Base-by-base conservation (phyloP, 1,284 basidiomycete species). In the Volvariella volvacea region DNA sequence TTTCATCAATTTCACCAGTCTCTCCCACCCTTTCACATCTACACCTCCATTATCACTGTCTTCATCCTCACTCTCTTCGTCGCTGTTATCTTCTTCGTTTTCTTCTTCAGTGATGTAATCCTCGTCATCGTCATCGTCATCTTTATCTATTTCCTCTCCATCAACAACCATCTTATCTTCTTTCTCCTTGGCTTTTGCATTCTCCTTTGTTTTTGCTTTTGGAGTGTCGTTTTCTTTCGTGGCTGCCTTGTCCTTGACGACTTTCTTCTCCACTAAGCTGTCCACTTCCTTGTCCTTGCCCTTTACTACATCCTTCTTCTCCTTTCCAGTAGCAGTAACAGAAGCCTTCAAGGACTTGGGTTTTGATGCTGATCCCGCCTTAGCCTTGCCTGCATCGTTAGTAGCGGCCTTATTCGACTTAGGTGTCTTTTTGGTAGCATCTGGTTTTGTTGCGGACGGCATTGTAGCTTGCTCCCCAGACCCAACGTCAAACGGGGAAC, bases 11-110 rank as follows among this genome's bases (percentile, higher is more conserved):
- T 76, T 70, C 57, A 70, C 64, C 77, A 82, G 77, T 28, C 25
- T n/a, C n/a, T n/a, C n/a, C n/a, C n/a, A n/a, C 14, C 78, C 80
- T 53, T 78, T 76, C 53, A 79, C 74, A 53, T 86, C 80, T 22
- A 81, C 73, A 34, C 76, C 80, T 1, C 72, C 78, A 32, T 79
- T 73, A 39, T 75, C 73, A 36, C 68, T 66, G 46, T 68, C 69
- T 21, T 70, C 70, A 6, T 69, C 68, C 7, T 62, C 63, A 4
- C 56, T 55, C 3, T 60, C 52, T 25, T 44, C 36, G 6, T 40
- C 37, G 9, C 37, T 12, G 19, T 45, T 38, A 22, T 41, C 14
- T 44, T 42, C 46, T 36, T 48, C 31, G 14, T 55, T 55, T 3
- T 60, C 52, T 22, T 44, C 33, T 7, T 36, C 32, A 15, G 36